Percentiles rank a stretch among this genome's conserved stretches.
phyloP scores from a whole-genome alignment of 768 basidiomycete genomes.

The Termitomyces sp. region DNA sequence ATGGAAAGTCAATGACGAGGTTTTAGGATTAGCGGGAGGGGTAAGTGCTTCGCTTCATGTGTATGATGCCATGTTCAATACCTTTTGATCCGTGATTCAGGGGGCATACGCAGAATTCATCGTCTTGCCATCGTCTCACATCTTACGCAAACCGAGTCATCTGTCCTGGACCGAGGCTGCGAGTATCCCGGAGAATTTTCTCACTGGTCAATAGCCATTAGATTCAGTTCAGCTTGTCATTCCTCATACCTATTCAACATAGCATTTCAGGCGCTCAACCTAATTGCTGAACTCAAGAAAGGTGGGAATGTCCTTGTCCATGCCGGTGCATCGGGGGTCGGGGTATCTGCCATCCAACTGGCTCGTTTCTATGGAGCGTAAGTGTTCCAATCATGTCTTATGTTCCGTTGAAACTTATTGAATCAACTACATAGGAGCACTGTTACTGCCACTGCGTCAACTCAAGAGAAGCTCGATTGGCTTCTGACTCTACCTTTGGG shows the following conservation, averaged over 20 bases:
- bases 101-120: conserved; percentile 93
- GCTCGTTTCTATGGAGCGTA: conserved; percentile 74
- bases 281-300: conserved; percentile 64
- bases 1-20: conserved; percentile 67
- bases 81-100: conserved; percentile 32
- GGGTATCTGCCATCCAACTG: conserved; percentile 83
- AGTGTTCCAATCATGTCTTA: conserved; percentile 24
- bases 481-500: conserved; percentile 63
- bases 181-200: conserved; percentile 81
- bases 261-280: conserved; percentile 51
- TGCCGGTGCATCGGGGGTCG: conserved; percentile 89
- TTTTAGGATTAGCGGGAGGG: conserved; percentile 76
- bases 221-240: neutral
- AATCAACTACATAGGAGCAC: conserved; percentile 38
- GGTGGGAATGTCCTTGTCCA: conserved; percentile 83
- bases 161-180: conserved; percentile 85
- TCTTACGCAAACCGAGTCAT: conserved; percentile 70
- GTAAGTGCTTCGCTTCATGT: conserved; percentile 39
- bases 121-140: conserved; percentile 56
- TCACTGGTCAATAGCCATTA: conserved; percentile 57
- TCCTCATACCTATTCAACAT: conserved; percentile 4
- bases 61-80: neutral
- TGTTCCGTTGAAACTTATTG: neutral
- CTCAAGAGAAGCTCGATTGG: conserved; percentile 77
- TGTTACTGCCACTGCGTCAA: conserved; percentile 85